Evolutionary conservation across 768 basidiomycete genomes (phyloP), one percentile per base, ranked within the genome.

Genomic region (Lyophyllum semitale): DNA sequence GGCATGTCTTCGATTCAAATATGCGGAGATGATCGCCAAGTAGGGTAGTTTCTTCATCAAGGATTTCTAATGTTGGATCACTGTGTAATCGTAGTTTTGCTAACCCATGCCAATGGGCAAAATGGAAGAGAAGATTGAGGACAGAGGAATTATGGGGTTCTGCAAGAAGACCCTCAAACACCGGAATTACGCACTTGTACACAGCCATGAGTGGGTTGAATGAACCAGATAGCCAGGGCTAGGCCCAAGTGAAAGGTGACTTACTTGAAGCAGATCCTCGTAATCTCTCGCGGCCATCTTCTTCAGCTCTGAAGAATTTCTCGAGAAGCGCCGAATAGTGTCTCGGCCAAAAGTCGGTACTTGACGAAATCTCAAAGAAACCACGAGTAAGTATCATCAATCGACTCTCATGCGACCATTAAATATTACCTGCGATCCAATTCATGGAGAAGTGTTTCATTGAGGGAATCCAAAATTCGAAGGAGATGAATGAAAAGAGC

Each of bases 211-310:
- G 25, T 15, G 18, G 5, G 48, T 25, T 37, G 17, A 37, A 15
- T 12, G 5, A 26, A 2, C 18, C 4, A 2, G 20, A 26, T 32
- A 25, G n/a, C 29, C 22, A 4, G 8, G 35, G n/a, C n/a, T n/a
- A n/a, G n/a, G n/a, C n/a, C n/a, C n/a, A 12, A 15, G 3, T 29
- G 5, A 8, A 22, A 17, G 8, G 17, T 30, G 4, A n/a, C 51
- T 53, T 17, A 61, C 73, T 61, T 74, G 71, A 0, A 74, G 54
- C 1, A 72, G 47, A 23, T 74, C 66, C 32, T 71, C 66, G 38
- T 63, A 74, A 35, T 74, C 62, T 0, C 53, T 54, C 7, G 68
- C 72, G 8, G 64, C 61, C 2, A 63, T 53, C 7, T 69, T 62
- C 40, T 61, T 59, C 50, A 68, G 50, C 8, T 66, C 63, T 0